Conservation (phyloP, 2,329 filamentous ascomycete genomes). For the Geosmithia morbida region DNA sequence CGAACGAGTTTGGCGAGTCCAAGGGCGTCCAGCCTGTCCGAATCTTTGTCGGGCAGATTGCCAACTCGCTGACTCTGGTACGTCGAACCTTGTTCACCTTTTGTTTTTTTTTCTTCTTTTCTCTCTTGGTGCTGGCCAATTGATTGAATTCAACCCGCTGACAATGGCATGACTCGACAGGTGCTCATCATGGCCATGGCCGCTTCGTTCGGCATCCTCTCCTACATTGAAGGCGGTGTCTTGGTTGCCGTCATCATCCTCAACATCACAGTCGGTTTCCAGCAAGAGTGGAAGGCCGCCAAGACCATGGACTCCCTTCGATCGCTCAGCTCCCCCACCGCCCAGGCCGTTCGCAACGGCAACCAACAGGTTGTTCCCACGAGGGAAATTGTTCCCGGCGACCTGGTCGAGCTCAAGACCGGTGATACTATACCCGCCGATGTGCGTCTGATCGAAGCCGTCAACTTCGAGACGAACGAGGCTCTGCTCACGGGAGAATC, state of each 20-base stretch:
- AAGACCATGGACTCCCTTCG: constrained; percentile 34
- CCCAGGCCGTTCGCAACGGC: constrained; percentile 25
- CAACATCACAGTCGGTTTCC: constrained; percentile 39
- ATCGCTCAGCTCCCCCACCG: constrained; percentile 27
- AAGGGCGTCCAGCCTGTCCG: constrained; percentile 45
- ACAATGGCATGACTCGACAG: constrained; percentile 10
- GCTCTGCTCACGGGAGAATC: constrained; percentile 51
- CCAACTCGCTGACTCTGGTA: constrained; percentile 56
- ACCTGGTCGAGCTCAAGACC: constrained; percentile 37
- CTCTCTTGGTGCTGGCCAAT: background rate
- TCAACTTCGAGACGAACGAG: constrained; percentile 57
- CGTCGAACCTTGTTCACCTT: constrained; percentile 4
- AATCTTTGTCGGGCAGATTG: constrained; percentile 51
- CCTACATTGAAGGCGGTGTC: constrained; percentile 46
- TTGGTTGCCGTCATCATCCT: constrained; percentile 41
- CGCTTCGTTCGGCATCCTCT: constrained; percentile 40
- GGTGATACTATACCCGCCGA: constrained; percentile 50
- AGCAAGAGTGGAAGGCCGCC: constrained; percentile 29
- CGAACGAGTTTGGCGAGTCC: constrained; percentile 48
- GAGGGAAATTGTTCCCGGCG: constrained; percentile 38
- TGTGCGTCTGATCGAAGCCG: constrained; percentile 37
- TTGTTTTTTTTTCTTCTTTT: background rate
- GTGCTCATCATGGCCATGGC: constrained; percentile 42
- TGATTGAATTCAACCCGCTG: background rate
- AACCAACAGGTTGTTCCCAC: constrained; percentile 21